Conservation (phyloP, 2,329 filamentous ascomycete genomes). For the Aphanoascus verrucosus region DNA sequence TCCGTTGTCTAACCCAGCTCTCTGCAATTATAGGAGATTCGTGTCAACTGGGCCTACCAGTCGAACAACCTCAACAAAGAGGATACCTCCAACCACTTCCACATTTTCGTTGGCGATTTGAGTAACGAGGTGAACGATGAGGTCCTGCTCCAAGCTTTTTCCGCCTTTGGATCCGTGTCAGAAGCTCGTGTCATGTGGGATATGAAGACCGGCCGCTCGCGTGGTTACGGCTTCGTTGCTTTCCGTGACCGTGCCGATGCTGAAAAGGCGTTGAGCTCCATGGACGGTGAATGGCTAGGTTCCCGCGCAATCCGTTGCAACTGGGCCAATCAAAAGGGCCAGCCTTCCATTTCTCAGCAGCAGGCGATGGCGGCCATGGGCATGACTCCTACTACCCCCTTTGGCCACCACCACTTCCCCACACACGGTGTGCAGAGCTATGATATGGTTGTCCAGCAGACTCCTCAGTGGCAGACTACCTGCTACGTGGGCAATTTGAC, state of each 20-base stretch:
- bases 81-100: constrained; percentile 95
- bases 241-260: constrained; percentile 84
- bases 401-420: constrained; percentile 94
- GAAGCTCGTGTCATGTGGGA: constrained; percentile 99
- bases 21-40: constrained; percentile 62
- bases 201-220: constrained; percentile 97
- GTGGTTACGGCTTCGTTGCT: constrained; percentile 94
- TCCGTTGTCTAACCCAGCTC: neutral
- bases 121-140: constrained; percentile 99
- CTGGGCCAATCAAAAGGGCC: constrained; percentile 99
- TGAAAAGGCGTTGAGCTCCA: constrained; percentile 89
- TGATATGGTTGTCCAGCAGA: constrained; percentile 92
- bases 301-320: constrained; percentile 98
- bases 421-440: constrained; percentile 95
- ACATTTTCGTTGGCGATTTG: constrained; percentile 95
- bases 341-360: constrained; percentile 95
- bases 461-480: constrained; percentile 94
- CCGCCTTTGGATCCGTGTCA: constrained; percentile 87
- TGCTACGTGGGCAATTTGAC: constrained; percentile 97
- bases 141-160: constrained; percentile 84
- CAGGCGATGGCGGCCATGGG: constrained; percentile 96
- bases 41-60: constrained; percentile 99
- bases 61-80: constrained; percentile 90
- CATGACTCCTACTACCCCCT: constrained; percentile 89
- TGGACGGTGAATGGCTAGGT: constrained; percentile 98